Percentiles rank a stretch among this genome's conserved stretches.
Conservation (phyloP, 2,329 filamentous ascomycete genomes). For the Exophiala sp. region DNA sequence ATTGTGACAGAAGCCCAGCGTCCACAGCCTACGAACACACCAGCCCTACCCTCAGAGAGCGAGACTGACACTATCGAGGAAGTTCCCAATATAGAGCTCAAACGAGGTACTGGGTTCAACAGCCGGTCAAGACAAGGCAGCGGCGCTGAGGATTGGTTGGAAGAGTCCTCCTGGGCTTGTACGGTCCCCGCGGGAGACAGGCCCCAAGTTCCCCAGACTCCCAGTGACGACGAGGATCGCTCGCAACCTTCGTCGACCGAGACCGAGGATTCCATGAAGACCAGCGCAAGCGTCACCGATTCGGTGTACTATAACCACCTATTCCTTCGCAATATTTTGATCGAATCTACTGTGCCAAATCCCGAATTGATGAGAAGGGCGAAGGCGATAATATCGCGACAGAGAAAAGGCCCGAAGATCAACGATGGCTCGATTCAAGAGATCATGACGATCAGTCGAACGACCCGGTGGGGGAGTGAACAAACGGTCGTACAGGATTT, state of each 20-base stretch:
- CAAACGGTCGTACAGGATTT: constrained; percentile 7
- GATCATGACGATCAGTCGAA: constrained; percentile 1
- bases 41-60: too few relatives aligned
- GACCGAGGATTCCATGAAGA: constrained; percentile 9
- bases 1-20: too few relatives aligned
- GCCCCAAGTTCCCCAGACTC: background rate
- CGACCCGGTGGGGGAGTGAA: constrained; percentile 5
- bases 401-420: constrained; percentile 10
- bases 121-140: too few relatives aligned
- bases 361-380: constrained; percentile 8
- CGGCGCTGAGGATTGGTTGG: constrained; percentile 15
- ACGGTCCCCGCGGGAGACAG: constrained; percentile 7
- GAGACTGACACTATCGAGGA: too few relatives aligned
- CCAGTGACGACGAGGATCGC: constrained; percentile 5
- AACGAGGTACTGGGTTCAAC: too few relatives aligned
- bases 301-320: constrained; percentile 11
- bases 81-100: too few relatives aligned
- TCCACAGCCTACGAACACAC: too few relatives aligned
- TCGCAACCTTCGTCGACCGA: background rate
- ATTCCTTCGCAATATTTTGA: constrained; percentile 5
- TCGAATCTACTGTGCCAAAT: constrained; percentile 7
- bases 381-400: constrained; percentile 8
- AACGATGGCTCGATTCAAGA: constrained; percentile 8
- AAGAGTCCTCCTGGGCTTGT: constrained; percentile 6
- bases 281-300: constrained; percentile 8